phyloP scores from a whole-genome alignment of 2,329 filamentous ascomycete genomes.

The Claviceps sp. region DNA sequence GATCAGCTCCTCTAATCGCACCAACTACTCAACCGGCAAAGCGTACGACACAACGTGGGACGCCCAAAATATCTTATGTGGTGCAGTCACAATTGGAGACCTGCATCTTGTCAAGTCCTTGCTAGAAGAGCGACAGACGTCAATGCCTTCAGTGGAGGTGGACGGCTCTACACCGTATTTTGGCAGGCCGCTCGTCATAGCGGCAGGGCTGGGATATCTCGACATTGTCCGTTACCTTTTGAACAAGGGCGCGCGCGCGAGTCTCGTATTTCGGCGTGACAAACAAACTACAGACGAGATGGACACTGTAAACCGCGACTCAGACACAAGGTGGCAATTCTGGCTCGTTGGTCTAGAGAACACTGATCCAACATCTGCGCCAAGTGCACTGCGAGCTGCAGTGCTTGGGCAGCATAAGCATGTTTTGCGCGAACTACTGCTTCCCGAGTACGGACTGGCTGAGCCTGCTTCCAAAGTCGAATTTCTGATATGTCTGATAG shows the following conservation, averaged over 20 bases:
- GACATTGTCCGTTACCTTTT: neutral
- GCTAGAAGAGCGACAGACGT: neutral
- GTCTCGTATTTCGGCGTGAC: neutral
- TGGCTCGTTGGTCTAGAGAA: no score
- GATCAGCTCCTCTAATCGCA: neutral
- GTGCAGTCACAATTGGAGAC: neutral
- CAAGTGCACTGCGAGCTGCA: slow-evolving; percentile 1
- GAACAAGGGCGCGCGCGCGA: neutral
- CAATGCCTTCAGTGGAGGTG: neutral
- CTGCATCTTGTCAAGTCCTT: neutral
- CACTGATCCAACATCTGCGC: neutral
- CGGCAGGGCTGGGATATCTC: neutral
- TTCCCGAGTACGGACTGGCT: neutral
- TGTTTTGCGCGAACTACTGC: neutral
- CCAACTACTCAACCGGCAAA: neutral
- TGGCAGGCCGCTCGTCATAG: neutral
- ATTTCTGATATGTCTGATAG: neutral
- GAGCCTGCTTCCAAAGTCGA: neutral
- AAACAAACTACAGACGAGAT: neutral
- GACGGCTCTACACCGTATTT: neutral
- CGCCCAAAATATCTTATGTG: neutral
- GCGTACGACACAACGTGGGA: neutral
- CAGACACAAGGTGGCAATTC: no score
- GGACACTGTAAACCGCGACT: neutral
- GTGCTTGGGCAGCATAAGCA: neutral